Percentiles rank a stretch among this genome's conserved stretches.
These are phyloP conservation scores for Gymnopilus junonius DNA, from an alignment of 768 basidiomycete genomes.

Conservation along the genomic window DNA sequence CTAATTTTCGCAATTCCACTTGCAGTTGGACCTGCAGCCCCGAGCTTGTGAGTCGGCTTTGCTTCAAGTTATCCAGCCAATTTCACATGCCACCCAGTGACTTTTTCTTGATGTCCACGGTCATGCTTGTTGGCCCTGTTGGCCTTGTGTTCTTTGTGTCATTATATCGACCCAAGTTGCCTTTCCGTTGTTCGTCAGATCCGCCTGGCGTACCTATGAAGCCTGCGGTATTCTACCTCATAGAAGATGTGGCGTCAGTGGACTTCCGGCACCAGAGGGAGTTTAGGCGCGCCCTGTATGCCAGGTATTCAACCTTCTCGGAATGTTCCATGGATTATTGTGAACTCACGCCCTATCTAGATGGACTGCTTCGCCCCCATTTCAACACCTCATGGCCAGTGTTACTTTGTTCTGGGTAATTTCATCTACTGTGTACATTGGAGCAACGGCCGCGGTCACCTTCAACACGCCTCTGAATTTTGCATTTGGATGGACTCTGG, in stretches of 20 bases:
- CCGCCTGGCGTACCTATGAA: slow-evolving; percentile 32
- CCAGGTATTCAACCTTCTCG: slow-evolving; percentile 20
- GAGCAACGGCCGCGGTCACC: slow-evolving; percentile 33
- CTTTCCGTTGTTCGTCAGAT: slow-evolving; percentile 34
- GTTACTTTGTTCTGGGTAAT: slow-evolving; percentile 32
- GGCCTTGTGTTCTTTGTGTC: slow-evolving; percentile 32
- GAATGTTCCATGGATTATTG: neutral
- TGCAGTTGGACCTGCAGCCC: slow-evolving; percentile 31
- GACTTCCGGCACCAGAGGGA: slow-evolving; percentile 32
- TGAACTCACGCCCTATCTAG: slow-evolving; percentile 12
- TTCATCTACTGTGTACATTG: slow-evolving; percentile 26
- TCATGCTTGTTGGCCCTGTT: slow-evolving; percentile 34
- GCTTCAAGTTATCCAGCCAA: neutral
- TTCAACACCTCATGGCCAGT: slow-evolving; percentile 28
- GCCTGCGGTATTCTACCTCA: slow-evolving; percentile 33
- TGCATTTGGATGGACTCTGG: slow-evolving; percentile 35
- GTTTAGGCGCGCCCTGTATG: slow-evolving; percentile 27
- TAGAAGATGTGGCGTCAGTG: slow-evolving; percentile 36
- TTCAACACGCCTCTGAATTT: slow-evolving; percentile 30
- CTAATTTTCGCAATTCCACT: slow-evolving; percentile 33
- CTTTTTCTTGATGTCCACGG: slow-evolving; percentile 36
- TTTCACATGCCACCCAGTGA: slow-evolving; percentile 19
- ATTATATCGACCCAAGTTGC: slow-evolving; percentile 26
- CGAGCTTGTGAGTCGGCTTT: slow-evolving; percentile 24
- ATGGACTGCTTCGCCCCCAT: slow-evolving; percentile 30